These are phyloP conservation scores for Ogataea neopini DNA, from an alignment of 805 yeast genomes.

Conservation along the genomic window DNA sequence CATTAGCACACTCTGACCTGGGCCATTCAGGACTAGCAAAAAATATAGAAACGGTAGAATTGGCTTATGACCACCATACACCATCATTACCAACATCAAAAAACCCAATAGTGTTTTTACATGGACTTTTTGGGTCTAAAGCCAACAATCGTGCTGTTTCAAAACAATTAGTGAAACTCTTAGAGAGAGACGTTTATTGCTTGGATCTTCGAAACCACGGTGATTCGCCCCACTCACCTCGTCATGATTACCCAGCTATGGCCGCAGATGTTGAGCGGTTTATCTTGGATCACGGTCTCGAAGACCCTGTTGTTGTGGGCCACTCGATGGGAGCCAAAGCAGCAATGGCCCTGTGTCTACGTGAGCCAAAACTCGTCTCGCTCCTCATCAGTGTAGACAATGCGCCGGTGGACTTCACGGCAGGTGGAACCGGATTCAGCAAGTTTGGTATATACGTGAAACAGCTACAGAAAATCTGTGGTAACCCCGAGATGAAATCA, in stretches of 20 bases:
- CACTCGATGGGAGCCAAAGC: slow-evolving; percentile 95
- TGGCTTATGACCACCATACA: slow-evolving; percentile 50
- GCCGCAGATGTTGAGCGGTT: slow-evolving; percentile 85
- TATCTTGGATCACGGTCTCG: slow-evolving; percentile 45
- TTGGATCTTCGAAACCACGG: slow-evolving; percentile 91
- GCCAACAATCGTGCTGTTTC: slow-evolving; percentile 83
- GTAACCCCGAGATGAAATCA: slow-evolving; percentile 43
- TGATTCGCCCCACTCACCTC: slow-evolving; percentile 71
- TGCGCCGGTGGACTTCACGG: slow-evolving; percentile 73
- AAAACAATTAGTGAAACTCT: slow-evolving; percentile 46
- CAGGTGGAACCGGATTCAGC: slow-evolving; percentile 39
- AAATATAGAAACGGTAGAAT: slow-evolving; percentile 51
- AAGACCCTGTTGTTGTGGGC: slow-evolving; percentile 65
- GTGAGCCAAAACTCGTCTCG: slow-evolving; percentile 61
- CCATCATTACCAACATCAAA: slow-evolving; percentile 23
- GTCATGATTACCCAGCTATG: slow-evolving; percentile 78
- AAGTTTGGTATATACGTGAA: slow-evolving; percentile 68
- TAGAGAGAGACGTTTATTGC: slow-evolving; percentile 62
- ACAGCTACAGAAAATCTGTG: slow-evolving; percentile 59
- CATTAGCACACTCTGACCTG: slow-evolving; percentile 23
- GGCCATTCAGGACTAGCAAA: slow-evolving; percentile 27
- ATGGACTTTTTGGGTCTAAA: slow-evolving; percentile 87
- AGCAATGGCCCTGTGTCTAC: slow-evolving; percentile 81
- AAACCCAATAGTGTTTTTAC: slow-evolving; percentile 73
- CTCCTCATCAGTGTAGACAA: slow-evolving; percentile 82